phyloP scores from a whole-genome alignment of 1,284 basidiomycete species.

The Hypsizygus ulmarius region DNA sequence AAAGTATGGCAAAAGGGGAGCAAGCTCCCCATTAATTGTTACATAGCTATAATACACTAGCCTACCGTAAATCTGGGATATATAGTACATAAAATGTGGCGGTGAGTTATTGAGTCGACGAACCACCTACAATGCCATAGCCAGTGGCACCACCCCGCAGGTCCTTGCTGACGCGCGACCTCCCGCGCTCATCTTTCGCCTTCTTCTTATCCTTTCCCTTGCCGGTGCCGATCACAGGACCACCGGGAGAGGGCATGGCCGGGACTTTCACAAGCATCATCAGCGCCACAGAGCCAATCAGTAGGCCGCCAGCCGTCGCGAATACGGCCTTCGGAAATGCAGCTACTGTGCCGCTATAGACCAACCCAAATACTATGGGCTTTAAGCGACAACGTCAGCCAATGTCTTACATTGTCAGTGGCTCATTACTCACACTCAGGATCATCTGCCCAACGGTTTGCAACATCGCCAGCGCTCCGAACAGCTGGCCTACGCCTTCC shows the following conservation, averaged over 20 bases:
- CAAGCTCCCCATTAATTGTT: not conserved
- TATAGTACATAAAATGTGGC: conserved; percentile 8
- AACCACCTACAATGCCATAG: conserved; percentile 18
- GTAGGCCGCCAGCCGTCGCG: conserved; percentile 48
- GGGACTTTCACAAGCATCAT: conserved; percentile 54
- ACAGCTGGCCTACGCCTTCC: conserved; percentile 47
- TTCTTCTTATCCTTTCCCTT: conserved; percentile 22
- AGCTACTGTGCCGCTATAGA: conserved; percentile 67
- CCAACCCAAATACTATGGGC: conserved; percentile 68
- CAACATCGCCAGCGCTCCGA: conserved; percentile 66
- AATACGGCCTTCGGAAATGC: conserved; percentile 68
- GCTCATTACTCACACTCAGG: conserved; percentile 49
- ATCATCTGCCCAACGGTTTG: conserved; percentile 68
- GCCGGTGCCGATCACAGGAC: no score
- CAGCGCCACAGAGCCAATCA: conserved; percentile 46
- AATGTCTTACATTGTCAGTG: not conserved
- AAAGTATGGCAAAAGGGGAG: not conserved
- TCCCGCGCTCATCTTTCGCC: conserved; percentile 42
- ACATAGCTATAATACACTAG: conserved; percentile 7
- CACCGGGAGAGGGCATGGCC: conserved; percentile 9
- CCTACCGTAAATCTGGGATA: not conserved
- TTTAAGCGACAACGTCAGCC: conserved; percentile 27
- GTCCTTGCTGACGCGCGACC: conserved; percentile 59
- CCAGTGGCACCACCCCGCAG: conserved; percentile 34
- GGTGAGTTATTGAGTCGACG: conserved; percentile 12